These are phyloP conservation scores for Zizania palustris DNA, from an alignment of 202 grass and related monocot species.

Conservation along the genomic window DNA sequence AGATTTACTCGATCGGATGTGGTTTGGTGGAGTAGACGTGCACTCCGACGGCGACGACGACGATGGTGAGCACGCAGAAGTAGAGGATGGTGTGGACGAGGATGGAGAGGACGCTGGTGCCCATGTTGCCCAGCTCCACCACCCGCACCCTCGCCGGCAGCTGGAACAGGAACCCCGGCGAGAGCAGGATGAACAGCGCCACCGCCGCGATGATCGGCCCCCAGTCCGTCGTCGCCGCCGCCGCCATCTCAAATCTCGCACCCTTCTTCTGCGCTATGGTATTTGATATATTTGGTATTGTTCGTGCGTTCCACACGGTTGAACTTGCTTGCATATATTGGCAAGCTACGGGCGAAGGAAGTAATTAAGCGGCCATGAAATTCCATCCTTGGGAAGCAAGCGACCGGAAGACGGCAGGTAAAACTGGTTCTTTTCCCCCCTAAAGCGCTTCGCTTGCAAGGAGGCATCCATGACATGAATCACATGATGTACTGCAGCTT, in stretches of 20 bases:
- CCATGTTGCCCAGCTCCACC: slow-evolving; percentile 82
- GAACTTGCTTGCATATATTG: background rate
- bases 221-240: slow-evolving; percentile 57
- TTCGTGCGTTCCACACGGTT: background rate
- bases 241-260: background rate
- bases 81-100: slow-evolving; percentile 81
- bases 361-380: background rate
- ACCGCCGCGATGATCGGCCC: slow-evolving; percentile 67
- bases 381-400: slow-evolving; percentile 32
- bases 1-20: background rate
- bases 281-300: background rate
- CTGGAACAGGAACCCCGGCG: slow-evolving; percentile 77
- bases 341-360: background rate
- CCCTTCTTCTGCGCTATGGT: background rate
- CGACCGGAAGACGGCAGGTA: background rate
- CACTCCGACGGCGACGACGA: slow-evolving; percentile 65
- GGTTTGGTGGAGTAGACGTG: slow-evolving; percentile 58
- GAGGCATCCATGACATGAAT: background rate
- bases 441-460: background rate
- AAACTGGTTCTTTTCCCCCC: background rate
- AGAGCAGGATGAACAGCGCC: slow-evolving; percentile 71
- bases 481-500: background rate
- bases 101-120: slow-evolving; percentile 73
- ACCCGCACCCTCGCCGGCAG: slow-evolving; percentile 62
- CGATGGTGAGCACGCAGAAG: slow-evolving; percentile 74